phyloP scores from a whole-genome alignment of 257 asterid species.

The Penstemon newberryi region DNA sequence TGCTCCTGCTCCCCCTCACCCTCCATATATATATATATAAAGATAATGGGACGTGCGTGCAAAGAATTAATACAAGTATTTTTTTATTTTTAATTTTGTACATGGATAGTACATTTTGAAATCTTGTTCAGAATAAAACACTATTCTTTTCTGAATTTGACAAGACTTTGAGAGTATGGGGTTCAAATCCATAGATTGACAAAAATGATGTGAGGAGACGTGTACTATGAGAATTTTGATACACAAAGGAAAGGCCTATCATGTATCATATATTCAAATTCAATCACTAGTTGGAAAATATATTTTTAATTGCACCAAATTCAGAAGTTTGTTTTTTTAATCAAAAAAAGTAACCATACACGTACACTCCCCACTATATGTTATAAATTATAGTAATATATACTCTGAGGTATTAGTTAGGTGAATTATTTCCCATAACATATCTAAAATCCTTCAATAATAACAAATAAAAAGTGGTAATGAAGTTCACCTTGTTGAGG shows the following conservation, averaged over 20 bases:
- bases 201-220: constrained; percentile 48
- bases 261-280: no score
- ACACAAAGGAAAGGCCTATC: constrained; percentile 44
- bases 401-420: no score
- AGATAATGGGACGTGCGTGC: no score
- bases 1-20: no score
- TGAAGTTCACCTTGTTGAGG: no score
- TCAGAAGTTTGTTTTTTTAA: neutral
- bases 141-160: constrained; percentile 35
- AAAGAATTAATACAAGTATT: no score
- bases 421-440: no score
- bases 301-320: neutral
- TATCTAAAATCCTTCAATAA: no score
- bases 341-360: constrained; percentile 22
- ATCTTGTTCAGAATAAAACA: neutral
- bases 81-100: no score
- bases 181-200: constrained; percentile 28
- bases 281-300: constrained; percentile 28
- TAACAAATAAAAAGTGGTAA: no score
- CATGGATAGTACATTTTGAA: constrained; percentile 22
- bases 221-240: constrained; percentile 53
- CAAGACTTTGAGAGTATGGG: constrained; percentile 50
- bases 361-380: neutral
- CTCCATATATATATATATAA: neutral
- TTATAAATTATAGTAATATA: neutral